These are phyloP conservation scores for Talaromyces pinophilus DNA, from an alignment of 2,329 filamentous ascomycete genomes.

Conservation along the genomic window DNA sequence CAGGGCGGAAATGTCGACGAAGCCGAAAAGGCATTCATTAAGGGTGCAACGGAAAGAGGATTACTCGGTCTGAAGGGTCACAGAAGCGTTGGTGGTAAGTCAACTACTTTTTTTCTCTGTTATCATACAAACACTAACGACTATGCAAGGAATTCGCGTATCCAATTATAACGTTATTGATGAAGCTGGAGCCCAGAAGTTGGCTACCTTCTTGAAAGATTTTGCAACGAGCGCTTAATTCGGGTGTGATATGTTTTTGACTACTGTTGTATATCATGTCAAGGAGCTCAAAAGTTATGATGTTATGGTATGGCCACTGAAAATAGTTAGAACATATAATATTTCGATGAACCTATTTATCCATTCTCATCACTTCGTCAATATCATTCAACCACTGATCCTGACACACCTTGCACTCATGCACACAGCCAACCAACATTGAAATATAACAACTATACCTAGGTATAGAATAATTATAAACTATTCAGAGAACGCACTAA, in stretches of 20 bases:
- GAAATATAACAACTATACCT: not conserved
- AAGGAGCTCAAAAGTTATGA: not conserved
- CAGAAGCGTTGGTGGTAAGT: conserved; percentile 68
- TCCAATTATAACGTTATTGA: conserved; percentile 88
- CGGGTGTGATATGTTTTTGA: not conserved
- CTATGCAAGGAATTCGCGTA: conserved; percentile 64
- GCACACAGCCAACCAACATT: not conserved
- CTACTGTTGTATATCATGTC: not conserved
- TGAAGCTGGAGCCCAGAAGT: conserved; percentile 46
- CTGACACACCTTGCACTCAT: not conserved
- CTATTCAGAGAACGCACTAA: conserved; percentile 18
- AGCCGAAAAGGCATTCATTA: conserved; percentile 74
- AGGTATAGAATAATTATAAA: not conserved
- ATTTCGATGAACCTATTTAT: not conserved
- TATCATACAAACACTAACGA: not conserved
- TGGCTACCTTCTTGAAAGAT: conserved; percentile 51
- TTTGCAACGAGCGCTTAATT: conserved; percentile 47
- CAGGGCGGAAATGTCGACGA: conserved; percentile 62
- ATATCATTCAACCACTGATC: not conserved
- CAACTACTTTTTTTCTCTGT: not conserved
- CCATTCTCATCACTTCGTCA: not conserved
- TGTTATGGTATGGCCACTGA: not conserved
- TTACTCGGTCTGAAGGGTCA: conserved; percentile 86
- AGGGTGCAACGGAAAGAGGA: conserved; percentile 66
- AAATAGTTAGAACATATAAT: not conserved